Evolutionary conservation across 2,329 filamentous ascomycete species (phyloP).

Genomic region (Cladosporium sp.): DNA sequence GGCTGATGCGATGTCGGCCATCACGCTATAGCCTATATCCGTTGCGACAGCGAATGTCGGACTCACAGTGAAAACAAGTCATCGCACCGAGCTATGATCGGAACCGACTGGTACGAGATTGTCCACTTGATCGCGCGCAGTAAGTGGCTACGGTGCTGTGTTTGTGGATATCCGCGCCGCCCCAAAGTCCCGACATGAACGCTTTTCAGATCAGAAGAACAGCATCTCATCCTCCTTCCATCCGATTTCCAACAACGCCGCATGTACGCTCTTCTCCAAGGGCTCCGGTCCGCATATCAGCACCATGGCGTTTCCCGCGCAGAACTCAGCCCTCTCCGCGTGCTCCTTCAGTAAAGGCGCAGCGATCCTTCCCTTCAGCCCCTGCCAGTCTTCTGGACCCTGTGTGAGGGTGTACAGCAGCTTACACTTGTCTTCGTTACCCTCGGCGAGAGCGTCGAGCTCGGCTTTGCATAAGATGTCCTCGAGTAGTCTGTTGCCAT

Average conservation of each 20-base stretch:
- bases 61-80: too few relatives aligned
- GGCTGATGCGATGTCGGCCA: too few relatives aligned
- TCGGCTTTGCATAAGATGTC: slow-evolving; percentile 79
- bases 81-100: too few relatives aligned
- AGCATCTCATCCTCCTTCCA: slow-evolving; percentile 70
- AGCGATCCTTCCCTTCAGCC: slow-evolving; percentile 63
- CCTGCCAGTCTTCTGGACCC: slow-evolving; percentile 62
- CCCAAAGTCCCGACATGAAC: too few relatives aligned
- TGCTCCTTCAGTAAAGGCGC: slow-evolving; percentile 59
- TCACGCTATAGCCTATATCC: too few relatives aligned
- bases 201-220: slow-evolving; percentile 58
- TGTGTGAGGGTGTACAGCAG: slow-evolving; percentile 67
- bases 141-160: too few relatives aligned
- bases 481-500: slow-evolving; percentile 71
- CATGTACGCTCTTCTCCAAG: slow-evolving; percentile 64
- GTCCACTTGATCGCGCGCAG: too few relatives aligned
- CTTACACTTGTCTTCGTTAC: slow-evolving; percentile 55
- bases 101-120: too few relatives aligned
- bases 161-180: too few relatives aligned
- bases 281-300: slow-evolving; percentile 75
- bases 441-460: slow-evolving; percentile 59
- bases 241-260: slow-evolving; percentile 56
- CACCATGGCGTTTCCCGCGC: slow-evolving; percentile 52
- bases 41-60: too few relatives aligned
- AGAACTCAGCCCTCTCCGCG: slow-evolving; percentile 34